These are phyloP conservation scores for Cinchona pubescens DNA, from an alignment of 257 asterid species.

Conservation along the genomic window DNA sequence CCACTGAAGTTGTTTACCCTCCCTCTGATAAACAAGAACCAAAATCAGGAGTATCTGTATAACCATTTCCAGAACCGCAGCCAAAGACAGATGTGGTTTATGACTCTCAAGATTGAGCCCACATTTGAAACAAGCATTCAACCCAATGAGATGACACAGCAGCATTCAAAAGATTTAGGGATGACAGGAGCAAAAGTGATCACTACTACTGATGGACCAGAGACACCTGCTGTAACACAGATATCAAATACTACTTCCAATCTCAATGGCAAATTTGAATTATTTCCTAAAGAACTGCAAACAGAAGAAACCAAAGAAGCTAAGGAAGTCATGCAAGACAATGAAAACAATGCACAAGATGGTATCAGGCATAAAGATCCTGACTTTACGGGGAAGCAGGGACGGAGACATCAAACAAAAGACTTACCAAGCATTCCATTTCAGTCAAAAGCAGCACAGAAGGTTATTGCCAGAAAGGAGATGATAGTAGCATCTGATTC, in stretches of 20 bases:
- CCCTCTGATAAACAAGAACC: slow-evolving; percentile 26
- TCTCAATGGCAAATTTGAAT: slow-evolving; percentile 17
- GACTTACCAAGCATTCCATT: slow-evolving; percentile 20
- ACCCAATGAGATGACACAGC: slow-evolving; percentile 17
- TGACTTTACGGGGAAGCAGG: slow-evolving; percentile 18
- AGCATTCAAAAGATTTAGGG: slow-evolving; percentile 26
- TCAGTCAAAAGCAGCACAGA: slow-evolving; percentile 28
- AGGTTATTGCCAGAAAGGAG: slow-evolving; percentile 26
- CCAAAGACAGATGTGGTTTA: slow-evolving; percentile 10
- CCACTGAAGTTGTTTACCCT: slow-evolving; percentile 15
- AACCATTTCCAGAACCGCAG: slow-evolving; percentile 27
- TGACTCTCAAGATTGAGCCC: slow-evolving; percentile 19
- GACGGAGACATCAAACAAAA: slow-evolving; percentile 18
- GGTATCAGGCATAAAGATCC: slow-evolving; percentile 30
- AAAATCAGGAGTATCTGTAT: slow-evolving; percentile 24
- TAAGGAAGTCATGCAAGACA: slow-evolving; percentile 40
- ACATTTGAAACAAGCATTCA: slow-evolving; percentile 14
- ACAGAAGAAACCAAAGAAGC: slow-evolving; percentile 46
- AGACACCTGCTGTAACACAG: slow-evolving; percentile 21
- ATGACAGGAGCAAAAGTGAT: neutral
- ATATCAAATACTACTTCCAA: slow-evolving; percentile 19
- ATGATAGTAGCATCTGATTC: slow-evolving; percentile 20
- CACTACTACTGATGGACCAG: slow-evolving; percentile 11
- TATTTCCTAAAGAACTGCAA: slow-evolving; percentile 20
- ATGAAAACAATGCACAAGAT: slow-evolving; percentile 17